These are phyloP conservation scores for Nitzschia sp. DNA, from an alignment of 108 stramenopile genomes.

Conservation along the genomic window DNA sequence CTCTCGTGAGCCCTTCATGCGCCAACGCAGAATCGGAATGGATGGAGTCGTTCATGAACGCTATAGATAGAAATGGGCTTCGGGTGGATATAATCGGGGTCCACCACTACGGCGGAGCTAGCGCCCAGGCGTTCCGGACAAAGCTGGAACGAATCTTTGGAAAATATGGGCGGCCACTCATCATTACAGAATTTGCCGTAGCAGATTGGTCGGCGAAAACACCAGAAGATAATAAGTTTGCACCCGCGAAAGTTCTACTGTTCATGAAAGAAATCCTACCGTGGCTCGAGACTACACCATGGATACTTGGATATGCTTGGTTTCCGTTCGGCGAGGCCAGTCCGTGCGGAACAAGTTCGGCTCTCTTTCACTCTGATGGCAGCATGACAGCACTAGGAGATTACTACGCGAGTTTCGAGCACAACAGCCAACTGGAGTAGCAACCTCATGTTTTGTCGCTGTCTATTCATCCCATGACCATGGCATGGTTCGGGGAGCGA, in stretches of 20 bases:
- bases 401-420: constrained; percentile 18
- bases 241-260: constrained; percentile 6
- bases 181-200: constrained; percentile 38
- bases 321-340: constrained; percentile 19
- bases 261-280: constrained; percentile 22
- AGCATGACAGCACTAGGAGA: constrained; percentile 23
- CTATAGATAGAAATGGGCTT: not conserved
- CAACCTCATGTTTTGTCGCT: too few relatives aligned
- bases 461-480: too few relatives aligned
- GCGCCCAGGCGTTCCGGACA: constrained; percentile 3
- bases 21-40: constrained; percentile 14
- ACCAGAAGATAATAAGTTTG: constrained; percentile 19
- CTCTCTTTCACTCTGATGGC: constrained; percentile 10
- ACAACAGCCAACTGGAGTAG: too few relatives aligned
- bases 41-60: constrained; percentile 25
- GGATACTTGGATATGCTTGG: constrained; percentile 38
- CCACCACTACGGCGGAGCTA: constrained; percentile 29
- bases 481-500: too few relatives aligned
- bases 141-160: constrained; percentile 1
- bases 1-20: constrained; percentile 31
- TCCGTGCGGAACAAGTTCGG: constrained; percentile 26
- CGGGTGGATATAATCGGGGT: constrained; percentile 34
- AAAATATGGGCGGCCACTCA: constrained; percentile 9
- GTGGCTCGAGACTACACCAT: constrained; percentile 23
- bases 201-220: constrained; percentile 27